phyloP scores from a whole-genome alignment of 2,329 filamentous ascomycete genomes.

The Clathrospora elynae region DNA sequence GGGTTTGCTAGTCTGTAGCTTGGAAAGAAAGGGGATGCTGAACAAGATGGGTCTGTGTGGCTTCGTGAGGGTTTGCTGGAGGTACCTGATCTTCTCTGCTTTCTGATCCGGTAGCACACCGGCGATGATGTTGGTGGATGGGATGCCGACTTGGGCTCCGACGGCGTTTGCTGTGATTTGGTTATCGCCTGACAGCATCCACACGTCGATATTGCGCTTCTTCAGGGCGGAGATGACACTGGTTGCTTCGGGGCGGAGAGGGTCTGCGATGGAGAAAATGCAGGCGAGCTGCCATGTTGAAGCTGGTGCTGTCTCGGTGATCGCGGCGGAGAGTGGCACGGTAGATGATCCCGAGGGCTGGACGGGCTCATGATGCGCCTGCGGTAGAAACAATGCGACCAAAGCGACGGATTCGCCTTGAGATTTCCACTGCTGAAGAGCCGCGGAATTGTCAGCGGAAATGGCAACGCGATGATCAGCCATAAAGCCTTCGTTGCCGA shows the following conservation, averaged over 20 bases:
- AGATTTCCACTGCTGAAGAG: constrained; percentile 49
- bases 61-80: constrained; percentile 46
- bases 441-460: constrained; percentile 17
- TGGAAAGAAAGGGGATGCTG: constrained; percentile 21
- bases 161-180: constrained; percentile 81
- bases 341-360: constrained; percentile 1
- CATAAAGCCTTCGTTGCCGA: constrained; percentile 78
- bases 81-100: constrained; percentile 67
- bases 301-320: constrained; percentile 1
- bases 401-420: constrained; percentile 52
- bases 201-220: constrained; percentile 71
- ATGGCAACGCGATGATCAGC: constrained; percentile 44
- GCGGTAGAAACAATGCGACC: constrained; percentile 33
- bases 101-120: constrained; percentile 87
- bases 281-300: constrained; percentile 59
- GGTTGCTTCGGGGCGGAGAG: constrained; percentile 74
- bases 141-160: constrained; percentile 75
- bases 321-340: constrained; percentile 2
- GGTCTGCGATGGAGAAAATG: constrained; percentile 78
- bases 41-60: constrained; percentile 24
- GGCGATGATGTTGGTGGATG: constrained; percentile 74
- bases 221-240: constrained; percentile 69
- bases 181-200: constrained; percentile 95
- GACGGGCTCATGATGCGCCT: not conserved
- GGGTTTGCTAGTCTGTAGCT: not conserved